Evolutionary conservation across 768 basidiomycete species (phyloP), one percentile per base, ranked within the genome.

Genomic region (Russula emetica): DNA sequence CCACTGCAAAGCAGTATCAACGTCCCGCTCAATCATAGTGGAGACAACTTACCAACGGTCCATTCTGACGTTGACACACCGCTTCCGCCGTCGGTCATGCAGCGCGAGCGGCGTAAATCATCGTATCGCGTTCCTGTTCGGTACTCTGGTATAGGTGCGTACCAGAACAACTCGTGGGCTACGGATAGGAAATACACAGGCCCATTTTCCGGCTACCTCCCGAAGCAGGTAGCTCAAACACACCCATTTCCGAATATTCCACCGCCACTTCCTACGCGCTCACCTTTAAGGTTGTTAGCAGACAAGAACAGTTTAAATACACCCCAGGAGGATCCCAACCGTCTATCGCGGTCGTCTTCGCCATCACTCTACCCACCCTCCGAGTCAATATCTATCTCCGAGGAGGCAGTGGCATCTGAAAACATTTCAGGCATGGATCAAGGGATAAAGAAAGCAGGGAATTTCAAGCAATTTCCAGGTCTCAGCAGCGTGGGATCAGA

Each of bases 331-430:
- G 47, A 34, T 18, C 9, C 61, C 49, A 42, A 44, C 22, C 57
- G 44, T 32, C 40, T 63, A 51, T 51, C 63, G 42, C 30, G 63
- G 40, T 28, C 61, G n/a, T 71, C 70, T 26, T 70, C 67, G 16
- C 66, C 67, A 22, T 70, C 70, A 11, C 58, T 70, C 52, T 72
- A 72, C 61, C 67, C 71, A 13, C 63, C 69, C 32, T 66, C 70
- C 1, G 38, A 40, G 3, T 22, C 45, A 22, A 54, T 66, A 6
- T 63, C 38, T 24, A 54, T 16, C 60, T 58, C 55, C 3, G 68
- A 68, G 1, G 54, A 50, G 7, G 55, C 49, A n/a, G 10, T 58
- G 8, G 69, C 56, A 18, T 36, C 28, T 26, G 22, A 24, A 14
- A 42, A 9, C 18, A 49, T 26, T 11, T 26, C 47, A 14, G 49